Base-by-base conservation (phyloP, 2,329 filamentous ascomycete genomes). In the Fusarium oligoseptatum region DNA sequence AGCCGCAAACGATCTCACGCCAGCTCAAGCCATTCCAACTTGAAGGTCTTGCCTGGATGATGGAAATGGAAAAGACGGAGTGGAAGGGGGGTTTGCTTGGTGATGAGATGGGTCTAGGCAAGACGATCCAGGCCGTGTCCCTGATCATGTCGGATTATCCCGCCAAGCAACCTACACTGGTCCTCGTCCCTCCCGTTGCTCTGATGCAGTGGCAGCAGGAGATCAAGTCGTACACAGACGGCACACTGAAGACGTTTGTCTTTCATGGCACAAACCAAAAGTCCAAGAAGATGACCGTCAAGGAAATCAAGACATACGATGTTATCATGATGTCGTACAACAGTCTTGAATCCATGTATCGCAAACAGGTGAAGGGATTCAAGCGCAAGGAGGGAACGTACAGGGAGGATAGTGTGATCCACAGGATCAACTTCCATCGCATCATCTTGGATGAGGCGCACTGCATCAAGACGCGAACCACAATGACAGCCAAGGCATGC, bases 281-380 rank as follows among this genome's bases (percentile, higher is more conserved):
- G 83, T 88, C 93, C 60, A 98, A 98, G 84, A 89, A 89, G 32
- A 90, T 97, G 79, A 92, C 89, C 0, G 85, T 91, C 29, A 92
- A 92, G 68, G 92, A 97, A 39, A 85, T 98, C 61, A 93, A 92
- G 83, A 91, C 92, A 76, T 97, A 92, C 83, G 92, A 99, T 82
- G 95, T 99, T 60, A 96, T 98, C 80, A 95, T 98, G 90, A 97
- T 98, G 85, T 98, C 96, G 15, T 99, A 97, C 88, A 95, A 94
- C 85, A 91, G 94, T 75, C 85, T 99, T 37, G 97, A 98, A 82
- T 97, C 95, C 0, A 92, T 98, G 79, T 94, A 95, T 81, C 93
- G 97, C 67, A 98, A 97, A 82, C 94, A 99, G 82, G 92, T 93
- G 78, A 97, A 97, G 81, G 97, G 97, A 1, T 97, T 95, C 87